These are phyloP conservation scores for Trichoderma sp. DNA, from an alignment of 2,329 filamentous ascomycete genomes.

Conservation along the genomic window DNA sequence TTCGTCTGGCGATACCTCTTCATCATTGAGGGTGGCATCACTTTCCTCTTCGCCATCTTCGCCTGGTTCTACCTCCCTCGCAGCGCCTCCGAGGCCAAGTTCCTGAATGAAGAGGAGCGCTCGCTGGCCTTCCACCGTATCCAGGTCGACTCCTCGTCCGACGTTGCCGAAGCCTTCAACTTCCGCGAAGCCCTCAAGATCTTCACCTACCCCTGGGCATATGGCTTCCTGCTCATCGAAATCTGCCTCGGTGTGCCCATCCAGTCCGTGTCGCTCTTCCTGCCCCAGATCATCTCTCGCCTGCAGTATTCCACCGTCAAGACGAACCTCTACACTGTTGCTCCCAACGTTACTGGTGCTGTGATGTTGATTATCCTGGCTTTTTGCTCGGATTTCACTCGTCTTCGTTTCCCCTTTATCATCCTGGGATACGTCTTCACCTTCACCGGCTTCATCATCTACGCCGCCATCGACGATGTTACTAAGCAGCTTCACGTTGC, in stretches of 20 bases:
- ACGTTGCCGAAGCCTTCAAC: slow-evolving; percentile 52
- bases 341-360: slow-evolving; percentile 72
- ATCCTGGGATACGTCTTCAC: slow-evolving; percentile 70
- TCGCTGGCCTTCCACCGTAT: slow-evolving; percentile 69
- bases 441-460: slow-evolving; percentile 76
- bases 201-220: slow-evolving; percentile 49
- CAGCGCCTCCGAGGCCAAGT: slow-evolving; percentile 60
- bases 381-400: slow-evolving; percentile 63
- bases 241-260: slow-evolving; percentile 59
- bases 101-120: slow-evolving; percentile 64
- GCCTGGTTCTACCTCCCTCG: slow-evolving; percentile 67
- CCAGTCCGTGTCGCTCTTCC: slow-evolving; percentile 52
- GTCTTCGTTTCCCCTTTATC: slow-evolving; percentile 72
- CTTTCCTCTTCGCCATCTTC: slow-evolving; percentile 60
- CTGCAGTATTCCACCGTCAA: slow-evolving; percentile 49
- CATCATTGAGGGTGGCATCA: slow-evolving; percentile 53
- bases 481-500: slow-evolving; percentile 59
- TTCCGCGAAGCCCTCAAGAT: slow-evolving; percentile 50
- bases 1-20: slow-evolving; percentile 50
- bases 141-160: slow-evolving; percentile 68
- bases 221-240: slow-evolving; percentile 51
- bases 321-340: slow-evolving; percentile 79
- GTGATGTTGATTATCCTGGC: slow-evolving; percentile 69
- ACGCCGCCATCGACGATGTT: slow-evolving; percentile 65
- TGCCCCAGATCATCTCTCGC: slow-evolving; percentile 53